Evolutionary conservation across 257 asterid species (phyloP), one percentile per base, ranked within the genome.

Genomic region (Datura wrightii): DNA sequence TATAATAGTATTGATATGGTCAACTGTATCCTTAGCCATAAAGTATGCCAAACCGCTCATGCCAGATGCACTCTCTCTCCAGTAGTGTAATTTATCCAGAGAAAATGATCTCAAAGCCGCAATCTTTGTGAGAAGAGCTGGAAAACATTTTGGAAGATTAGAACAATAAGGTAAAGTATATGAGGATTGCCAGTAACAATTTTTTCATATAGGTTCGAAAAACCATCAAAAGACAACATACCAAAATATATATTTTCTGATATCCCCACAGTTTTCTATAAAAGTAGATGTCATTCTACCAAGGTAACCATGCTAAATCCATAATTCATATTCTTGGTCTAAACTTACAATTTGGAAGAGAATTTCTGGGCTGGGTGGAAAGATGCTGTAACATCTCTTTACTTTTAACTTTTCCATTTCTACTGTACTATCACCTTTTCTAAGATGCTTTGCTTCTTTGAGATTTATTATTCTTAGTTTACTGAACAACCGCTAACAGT

Each of bases 31-130:
- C 92, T 97, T 97, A 9, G 98, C 92, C 36, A 94, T 89, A 86
- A 97, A 97, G 90, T 94, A 94, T 5, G 99, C 99, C 93, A 92
- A 84, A 92, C 99, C 92, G 95, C 99, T 95, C 92, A 95, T 97
- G 83, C 98, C 99, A 3, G 98, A 92, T 84, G 94, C 92, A 62
- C 99, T 95, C 83, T 97, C 98, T 90, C 99, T 92, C 98, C 98
- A 94, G 90, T 95, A 97, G 88, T 97, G 98, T 87, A 97, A 86
- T 90, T 97, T 97, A 88, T 97, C 98, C 85, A 88, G 84, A 79
- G 98, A 91, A 88, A 97, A 97, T 2, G 98, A 90, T 89, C 99
- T 97, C 91, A 97, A 85, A n/a, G 99, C 99, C 11, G 96, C 88
- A 83, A 97, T 97, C 91, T 94, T 97, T 76, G 89, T 71, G 80